Evolutionary conservation across 2,329 filamentous ascomycete genomes (phyloP), one percentile per base, ranked within the genome.

Genomic region (Ophiostoma sp.): DNA sequence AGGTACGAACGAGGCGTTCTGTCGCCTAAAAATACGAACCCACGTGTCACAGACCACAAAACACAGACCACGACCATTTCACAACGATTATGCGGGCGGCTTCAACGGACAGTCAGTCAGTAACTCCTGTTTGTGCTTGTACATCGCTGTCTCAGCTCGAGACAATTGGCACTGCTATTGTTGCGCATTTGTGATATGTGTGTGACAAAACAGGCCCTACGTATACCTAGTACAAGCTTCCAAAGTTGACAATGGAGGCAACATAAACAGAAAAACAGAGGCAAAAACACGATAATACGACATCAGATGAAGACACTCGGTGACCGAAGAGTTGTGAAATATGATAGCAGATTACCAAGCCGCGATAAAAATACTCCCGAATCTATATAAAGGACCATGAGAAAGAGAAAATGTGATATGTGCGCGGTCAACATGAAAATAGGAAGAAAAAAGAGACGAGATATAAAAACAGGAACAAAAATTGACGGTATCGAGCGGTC

Each of bases 21-120:
- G 22, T 66, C 61, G 61, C n/a, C 61, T 45, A 66, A 45, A 66
- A 66, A 66, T 66, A 66, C 36, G n/a, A 45, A 17, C 61, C 45
- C 36, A 45, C 36, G 61, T 66, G 61, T 42, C 33, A 66, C 61
- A 45, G 28, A n/a, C 36, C 36, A 66, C 61, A 45, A 28, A 19
- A 48, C 42, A 48, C 42, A 48, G 15, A 19, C 42, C 42, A 48
- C 22, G 5, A 28, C 61, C 11, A 39, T 64, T 15, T 45, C 61
- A 45, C 61, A 45, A 19, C 7, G 22, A 45, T 45, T 28, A 66
- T 45, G 61, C 61, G 15, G 61, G 39, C 39, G 5, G 61, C 39
- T 66, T 39, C 61, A 66, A 66, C 36, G 36, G 61, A 22, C 61
- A 66, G 33, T 12, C 19, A 15, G 59, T 45, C 36, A 66, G 33